Base-by-base conservation (phyloP, 257 asterid genomes). In the Galeopsis tetrahit region DNA sequence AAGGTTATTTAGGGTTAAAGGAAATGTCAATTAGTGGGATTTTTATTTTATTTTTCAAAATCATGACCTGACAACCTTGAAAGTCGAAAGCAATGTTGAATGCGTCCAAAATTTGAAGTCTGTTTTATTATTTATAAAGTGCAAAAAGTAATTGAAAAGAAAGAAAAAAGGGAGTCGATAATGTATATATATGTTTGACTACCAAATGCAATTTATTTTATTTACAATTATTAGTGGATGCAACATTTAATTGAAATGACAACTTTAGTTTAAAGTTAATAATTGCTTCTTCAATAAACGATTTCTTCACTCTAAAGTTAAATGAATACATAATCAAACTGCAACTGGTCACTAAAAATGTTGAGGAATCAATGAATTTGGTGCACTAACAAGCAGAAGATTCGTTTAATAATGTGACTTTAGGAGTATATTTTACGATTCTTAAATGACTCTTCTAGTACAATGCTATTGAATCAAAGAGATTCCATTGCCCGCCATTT, bases 61-160 rank as follows among this genome's bases (percentile, higher is more conserved):
- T 10, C 10, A 35, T 60, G 60, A 63, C 65, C 35, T 75, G 80
- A 75, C 83, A 65, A 66, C 77, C 70, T 74, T 70, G 77, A 79
- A 73, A 79, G 77, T 57, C 3, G 60, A 71, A 64, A 70, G 66
- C 59, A 40, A 13, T 52, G 14, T 13, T 8, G 52, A 48, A 69
- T 63, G 43, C 49, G 46, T 78, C 75, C 79, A 73, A 68, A 68
- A 62, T 34, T 55, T 44, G 31, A 44, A 56, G 72, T 7, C 38
- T 40, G 5, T 4, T 3, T 66, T 39, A 51, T 59, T 49, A 40
- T 5, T 63, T n/a, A 11, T 49, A 31, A 77, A 66, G 63, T 46
- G 69, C 63, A 17, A 71, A 63, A 63, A 63, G 15, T 0, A 48
- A 46, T 61, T 11, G 5, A 2, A 8, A 7, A 7, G 21, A 52